Base-by-base conservation (phyloP, 176 grass and related monocot species). In the bread wheat (Triticum aestivum) region DNA sequence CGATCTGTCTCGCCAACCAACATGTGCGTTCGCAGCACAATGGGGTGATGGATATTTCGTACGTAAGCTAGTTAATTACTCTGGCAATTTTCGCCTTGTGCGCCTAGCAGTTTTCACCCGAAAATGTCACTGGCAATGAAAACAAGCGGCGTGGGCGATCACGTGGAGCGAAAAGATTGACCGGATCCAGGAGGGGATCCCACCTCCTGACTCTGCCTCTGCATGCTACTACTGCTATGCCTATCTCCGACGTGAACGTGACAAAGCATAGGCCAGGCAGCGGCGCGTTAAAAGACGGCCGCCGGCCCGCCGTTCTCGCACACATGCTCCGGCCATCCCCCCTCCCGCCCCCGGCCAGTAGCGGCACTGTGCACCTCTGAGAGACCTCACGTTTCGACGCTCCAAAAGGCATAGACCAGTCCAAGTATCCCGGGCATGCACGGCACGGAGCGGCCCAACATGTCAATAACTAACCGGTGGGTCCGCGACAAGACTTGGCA, bases 401-500 rank as follows among this genome's bases (percentile, higher is more conserved):
- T 9, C 9, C 2, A 27, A 65, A 65, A 13, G 63, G 26, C 9
- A 38, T 39, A 65, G 24, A 12, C 8, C 24, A 27, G 38, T 41
- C 38, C 38, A 41, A 41, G 34, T 35, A 35, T 35, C 5, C 5
- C 0, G 34, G 34, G 34, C 5, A 5, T 6, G 34, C 34, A 35
- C 34, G 4, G 34, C 34, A 35, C 34, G 34, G 34, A 35, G 34
- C 34, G 37, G 37, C 62, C 4, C 64, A 75, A 59, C 34, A 35
- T 35, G 34, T 35, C 34, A 35, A 35, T 89, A 89, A 89, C 82
- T 45, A 85, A 89, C 83, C 44, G 27, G 54, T 24, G 30, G 65
- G 62, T 8, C n/a, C 65, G 44, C 56, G 88, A 90, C 72, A 82
- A 86, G 79, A 90, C 88, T 79, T 10, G 84, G 54, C 88, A 78